Evolutionary conservation across 345 rosid species (phyloP).

Genomic region (Alliaria petiolata): DNA sequence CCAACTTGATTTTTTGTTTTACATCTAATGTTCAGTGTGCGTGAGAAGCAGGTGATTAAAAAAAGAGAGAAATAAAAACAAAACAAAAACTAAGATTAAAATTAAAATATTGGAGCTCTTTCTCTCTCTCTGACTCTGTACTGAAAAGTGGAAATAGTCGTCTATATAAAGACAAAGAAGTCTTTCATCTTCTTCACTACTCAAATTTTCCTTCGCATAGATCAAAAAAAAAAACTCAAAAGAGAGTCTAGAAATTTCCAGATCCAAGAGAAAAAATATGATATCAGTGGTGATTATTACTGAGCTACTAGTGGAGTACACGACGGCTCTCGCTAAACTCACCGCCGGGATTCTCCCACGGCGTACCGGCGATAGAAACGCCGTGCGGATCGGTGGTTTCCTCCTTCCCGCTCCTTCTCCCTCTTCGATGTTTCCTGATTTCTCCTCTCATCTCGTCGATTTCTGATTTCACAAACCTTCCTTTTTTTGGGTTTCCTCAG

Average conservation of each 20-base stretch:
- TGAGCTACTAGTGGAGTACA: constrained; percentile 53
- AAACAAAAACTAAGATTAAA: too few relatives aligned
- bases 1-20: neutral
- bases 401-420: constrained; percentile 20
- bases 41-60: constrained; percentile 11
- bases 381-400: constrained; percentile 20
- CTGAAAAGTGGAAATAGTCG: neutral
- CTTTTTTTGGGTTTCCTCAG: neutral
- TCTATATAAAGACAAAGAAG: constrained; percentile 7
- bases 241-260: neutral
- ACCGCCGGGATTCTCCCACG: constrained; percentile 37
- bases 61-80: neutral
- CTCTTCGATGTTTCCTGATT: constrained; percentile 18
- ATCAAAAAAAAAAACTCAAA: neutral
- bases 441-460: constrained; percentile 34
- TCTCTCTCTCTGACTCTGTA: neutral
- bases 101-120: neutral
- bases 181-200: constrained; percentile 16
- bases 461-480: constrained; percentile 16
- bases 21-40: neutral
- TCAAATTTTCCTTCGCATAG: neutral
- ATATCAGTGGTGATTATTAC: constrained; percentile 45
- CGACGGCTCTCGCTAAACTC: constrained; percentile 45
- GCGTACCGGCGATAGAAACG: constrained; percentile 22
- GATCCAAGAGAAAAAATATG: constrained; percentile 13